Evolutionary conservation across 495 filamentous ascomycete genomes (phyloP), one percentile per base, ranked within the genome.

Genomic region (Neurospora sp.): DNA sequence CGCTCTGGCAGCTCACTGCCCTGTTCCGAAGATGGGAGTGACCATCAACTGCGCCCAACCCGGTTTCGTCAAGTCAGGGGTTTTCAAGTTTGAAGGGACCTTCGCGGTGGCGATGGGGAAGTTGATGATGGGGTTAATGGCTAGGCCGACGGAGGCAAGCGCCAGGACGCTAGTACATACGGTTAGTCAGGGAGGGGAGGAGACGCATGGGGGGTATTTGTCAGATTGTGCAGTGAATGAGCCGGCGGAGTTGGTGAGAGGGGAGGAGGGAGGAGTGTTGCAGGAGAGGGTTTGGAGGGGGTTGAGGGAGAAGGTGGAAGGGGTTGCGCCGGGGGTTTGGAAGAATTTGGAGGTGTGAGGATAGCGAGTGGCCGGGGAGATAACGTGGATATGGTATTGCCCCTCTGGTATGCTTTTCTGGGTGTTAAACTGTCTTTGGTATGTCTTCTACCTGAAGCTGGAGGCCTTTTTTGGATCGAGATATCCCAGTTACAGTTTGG

Each of bases 241-340:
- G 62, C 71, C 71, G 11, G 15, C 0, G 0, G 15, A 31, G 36
- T 2, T 73, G 7, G 69, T 70, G 0, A 72, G 24, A 3, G 38
- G 71, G 6, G n/a, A 34, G 11, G 71, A 54, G 28, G 71, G 74
- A 0, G 11, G 2, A 1, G 45, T 34, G n/a, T 15, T 69, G 34
- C 74, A 75, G 43, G 71, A 42, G 37, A 82, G 81, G 77, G 81
- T 91, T 9, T 87, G 89, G 83, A 73, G 73, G n/a, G 87, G 91
- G 79, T 38, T 90, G 10, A 78, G 78, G 19, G 74, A 72, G 31
- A 86, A 89, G 69, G 38, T 89, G 45, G 86, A 87, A 73, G 82
- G 76, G 39, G 79, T 88, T 28, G 5, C 70, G 70, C 36, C 79
- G 78, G 75, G 70, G 77, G 71, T 82, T 74, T 72, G 78, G 79